Evolutionary conservation across 495 filamentous ascomycete species (phyloP).

Genomic region (Penicillium atrosanguineum): DNA sequence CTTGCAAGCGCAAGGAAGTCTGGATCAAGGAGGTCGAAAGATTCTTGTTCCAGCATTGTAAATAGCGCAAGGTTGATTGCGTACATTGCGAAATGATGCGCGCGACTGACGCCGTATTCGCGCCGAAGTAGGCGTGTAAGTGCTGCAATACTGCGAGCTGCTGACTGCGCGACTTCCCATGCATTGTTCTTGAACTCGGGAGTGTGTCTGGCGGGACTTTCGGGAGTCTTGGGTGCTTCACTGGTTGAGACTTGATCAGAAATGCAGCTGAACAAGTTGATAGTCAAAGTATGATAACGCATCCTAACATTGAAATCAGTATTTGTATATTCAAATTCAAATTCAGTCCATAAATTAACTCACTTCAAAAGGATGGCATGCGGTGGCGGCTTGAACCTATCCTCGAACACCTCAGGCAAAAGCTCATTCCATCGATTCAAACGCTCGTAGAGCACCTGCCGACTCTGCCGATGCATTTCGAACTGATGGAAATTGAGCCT

Average conservation of each 20-base stretch:
- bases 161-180: conserved; percentile 20
- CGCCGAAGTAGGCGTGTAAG: conserved; percentile 34
- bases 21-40: conserved; percentile 37
- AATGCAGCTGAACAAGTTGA: conserved; percentile 40
- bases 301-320: conserved; percentile 28
- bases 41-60: conserved; percentile 31
- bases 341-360: conserved; percentile 2
- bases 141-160: conserved; percentile 34
- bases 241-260: conserved; percentile 16
- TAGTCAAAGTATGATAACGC: conserved; percentile 38
- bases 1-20: conserved; percentile 40
- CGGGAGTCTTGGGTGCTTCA: conserved; percentile 30
- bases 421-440: conserved; percentile 33
- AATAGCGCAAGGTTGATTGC: conserved; percentile 47
- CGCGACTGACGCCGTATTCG: conserved; percentile 39
- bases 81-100: conserved; percentile 45
- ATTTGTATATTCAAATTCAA: not conserved
- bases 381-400: conserved; percentile 27
- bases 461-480: conserved; percentile 19
- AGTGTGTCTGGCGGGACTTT: conserved; percentile 30
- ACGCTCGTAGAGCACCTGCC: conserved; percentile 34
- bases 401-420: conserved; percentile 32
- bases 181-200: conserved; percentile 26
- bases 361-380: conserved; percentile 41
- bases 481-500: not conserved